A percentile compares a stretch with the other conserved stretches of the same genome.
Evolutionary conservation across 2,329 filamentous ascomycete genomes (phyloP).

Genomic region (Hypomyces perniciosus): DNA sequence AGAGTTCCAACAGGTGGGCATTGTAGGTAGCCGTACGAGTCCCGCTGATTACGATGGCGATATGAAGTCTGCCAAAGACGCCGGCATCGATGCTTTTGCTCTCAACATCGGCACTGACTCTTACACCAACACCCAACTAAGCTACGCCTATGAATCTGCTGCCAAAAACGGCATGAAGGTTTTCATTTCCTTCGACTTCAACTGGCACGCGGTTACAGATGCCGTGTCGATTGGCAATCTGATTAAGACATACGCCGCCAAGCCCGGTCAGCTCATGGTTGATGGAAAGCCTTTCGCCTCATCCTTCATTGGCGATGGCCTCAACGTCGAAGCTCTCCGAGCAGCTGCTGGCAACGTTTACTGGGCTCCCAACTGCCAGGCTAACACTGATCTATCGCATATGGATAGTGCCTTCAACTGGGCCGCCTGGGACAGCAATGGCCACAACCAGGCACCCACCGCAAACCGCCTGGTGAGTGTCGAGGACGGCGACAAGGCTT

Average conservation of each 20-base stretch:
- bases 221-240: slow-evolving; percentile 37
- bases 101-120: slow-evolving; percentile 43
- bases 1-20: slow-evolving; percentile 33
- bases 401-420: slow-evolving; percentile 44
- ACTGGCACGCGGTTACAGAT: slow-evolving; percentile 36
- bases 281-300: slow-evolving; percentile 47
- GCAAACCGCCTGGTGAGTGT: slow-evolving; percentile 34
- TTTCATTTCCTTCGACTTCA: slow-evolving; percentile 53
- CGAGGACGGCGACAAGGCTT: slow-evolving; percentile 31
- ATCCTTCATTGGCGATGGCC: slow-evolving; percentile 43
- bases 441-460: slow-evolving; percentile 44
- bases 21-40: slow-evolving; percentile 35
- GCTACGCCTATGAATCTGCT: slow-evolving; percentile 42
- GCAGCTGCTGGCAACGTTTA: slow-evolving; percentile 39
- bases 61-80: slow-evolving; percentile 38
- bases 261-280: slow-evolving; percentile 41
- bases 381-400: slow-evolving; percentile 28
- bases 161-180: slow-evolving; percentile 43
- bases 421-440: slow-evolving; percentile 39
- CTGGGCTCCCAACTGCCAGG: slow-evolving; percentile 46
- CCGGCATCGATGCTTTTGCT: slow-evolving; percentile 43
- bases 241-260: slow-evolving; percentile 38
- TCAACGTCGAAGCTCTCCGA: slow-evolving; percentile 36
- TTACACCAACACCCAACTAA: slow-evolving; percentile 40
- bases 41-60: slow-evolving; percentile 41